A percentile compares a stretch with the other conserved stretches of the same genome.
These are phyloP conservation scores for Glycine latifolia DNA, from an alignment of 306 rosid genomes.

Conservation along the genomic window DNA sequence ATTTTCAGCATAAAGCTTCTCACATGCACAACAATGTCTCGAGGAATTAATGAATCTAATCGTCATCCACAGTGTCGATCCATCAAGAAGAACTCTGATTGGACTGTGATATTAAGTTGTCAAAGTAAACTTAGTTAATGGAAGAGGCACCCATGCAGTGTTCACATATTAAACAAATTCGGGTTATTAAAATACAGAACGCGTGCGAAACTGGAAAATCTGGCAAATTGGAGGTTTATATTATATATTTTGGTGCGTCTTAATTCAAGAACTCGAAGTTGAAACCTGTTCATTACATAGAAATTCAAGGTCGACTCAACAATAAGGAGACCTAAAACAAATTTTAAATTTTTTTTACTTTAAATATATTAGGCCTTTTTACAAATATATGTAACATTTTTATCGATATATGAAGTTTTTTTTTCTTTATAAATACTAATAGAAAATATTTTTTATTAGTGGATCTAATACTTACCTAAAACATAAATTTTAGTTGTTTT, in stretches of 20 bases:
- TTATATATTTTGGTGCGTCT: slow-evolving; percentile 23
- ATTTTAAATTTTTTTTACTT: no score
- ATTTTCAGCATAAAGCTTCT: slow-evolving; percentile 32
- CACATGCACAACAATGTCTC: slow-evolving; percentile 17
- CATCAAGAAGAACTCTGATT: slow-evolving; percentile 36
- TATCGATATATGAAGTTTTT: no score
- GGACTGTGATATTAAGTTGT: slow-evolving; percentile 38
- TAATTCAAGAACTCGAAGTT: slow-evolving; percentile 39
- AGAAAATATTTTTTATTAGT: no score
- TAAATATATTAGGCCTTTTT: no score
- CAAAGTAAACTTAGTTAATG: slow-evolving; percentile 18
- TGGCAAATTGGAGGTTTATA: slow-evolving; percentile 29
- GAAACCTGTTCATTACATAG: slow-evolving; percentile 13
- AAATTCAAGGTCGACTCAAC: no score
- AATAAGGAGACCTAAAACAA: no score
- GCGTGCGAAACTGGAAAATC: slow-evolving; percentile 36
- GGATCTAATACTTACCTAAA: no score
- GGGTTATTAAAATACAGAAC: slow-evolving; percentile 18
- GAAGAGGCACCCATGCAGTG: slow-evolving; percentile 39
- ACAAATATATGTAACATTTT: no score
- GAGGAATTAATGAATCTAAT: slow-evolving; percentile 9
- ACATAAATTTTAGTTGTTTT: no score
- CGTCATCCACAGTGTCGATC: slow-evolving; percentile 30
- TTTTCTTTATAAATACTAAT: no score
- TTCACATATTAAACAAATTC: slow-evolving; percentile 31